Evolutionary conservation across 257 asterid genomes (phyloP), one percentile per base, ranked within the genome.

Genomic region (Craterostigma plantagineum): DNA sequence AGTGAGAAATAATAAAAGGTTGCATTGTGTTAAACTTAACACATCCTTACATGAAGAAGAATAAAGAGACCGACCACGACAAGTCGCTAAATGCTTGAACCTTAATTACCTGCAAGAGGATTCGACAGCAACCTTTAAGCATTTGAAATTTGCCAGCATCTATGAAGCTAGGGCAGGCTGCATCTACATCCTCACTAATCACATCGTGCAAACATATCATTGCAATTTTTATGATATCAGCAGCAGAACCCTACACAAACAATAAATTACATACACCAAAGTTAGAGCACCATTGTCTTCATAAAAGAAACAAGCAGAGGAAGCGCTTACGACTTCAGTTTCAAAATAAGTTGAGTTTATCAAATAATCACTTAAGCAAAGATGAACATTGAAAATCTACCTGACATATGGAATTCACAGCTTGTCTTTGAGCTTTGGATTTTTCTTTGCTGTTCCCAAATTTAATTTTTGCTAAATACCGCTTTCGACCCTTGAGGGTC

Each of bases 361-460:
- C 30, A 23, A 2, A 23, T 2, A 23, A 23, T 6, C 30, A 23
- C 30, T 23, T 23, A 23, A 23, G 30, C 30, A 23, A 23, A 23
- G 6, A 23, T 23, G 30, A 23, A 23, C 30, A 23, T 18, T 49
- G 40, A 42, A 42, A 52, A 63, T 51, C 44, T 50, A 87, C 98
- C 93, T 82, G 98, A 51, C 98, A 87, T 43, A 87, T 82, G 46
- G 98, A 82, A 70, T 87, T 87, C 68, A 87, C 92, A 56, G 98
- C 93, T 65, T 87, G 98, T 55, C 98, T 79, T 68, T 81, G 83
- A 56, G 98, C 98, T 72, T 76, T 82, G 50, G 83, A 79, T 61
- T 76, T 76, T 65, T 82, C 98, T 56, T 76, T 74, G 50, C 67
- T 71, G 64, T 70, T 74, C 45, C 98, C 98, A 39, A 62, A 62